phyloP scores from a whole-genome alignment of 169 alveolate genomes.

The Pseudocohnilembus persalinus region DNA sequence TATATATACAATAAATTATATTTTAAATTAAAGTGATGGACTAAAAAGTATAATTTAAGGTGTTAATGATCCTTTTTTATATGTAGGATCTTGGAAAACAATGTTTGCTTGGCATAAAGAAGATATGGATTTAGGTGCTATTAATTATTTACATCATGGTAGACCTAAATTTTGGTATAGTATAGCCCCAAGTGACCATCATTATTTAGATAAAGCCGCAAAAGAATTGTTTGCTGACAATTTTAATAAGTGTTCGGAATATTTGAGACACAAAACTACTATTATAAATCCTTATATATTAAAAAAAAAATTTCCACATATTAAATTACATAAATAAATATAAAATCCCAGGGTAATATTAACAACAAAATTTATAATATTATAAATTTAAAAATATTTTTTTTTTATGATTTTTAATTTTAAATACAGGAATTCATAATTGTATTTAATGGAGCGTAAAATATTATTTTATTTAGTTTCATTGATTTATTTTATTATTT shows the following conservation, averaged over 20 bases:
- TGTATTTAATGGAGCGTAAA: conserved; percentile 88
- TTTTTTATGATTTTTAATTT: no score
- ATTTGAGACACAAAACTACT: conserved; percentile 71
- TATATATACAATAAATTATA: background rate
- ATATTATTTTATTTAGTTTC: no score
- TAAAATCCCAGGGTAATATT: conserved; percentile 84
- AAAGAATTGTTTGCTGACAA: conserved; percentile 49
- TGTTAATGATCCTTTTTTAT: conserved; percentile 92
- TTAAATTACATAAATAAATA: conserved; percentile 65
- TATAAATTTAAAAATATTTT: no score
- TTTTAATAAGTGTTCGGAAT: conserved; percentile 67
- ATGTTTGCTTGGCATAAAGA: conserved; percentile 97
- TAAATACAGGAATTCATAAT: conserved; percentile 78
- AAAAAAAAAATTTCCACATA: conserved; percentile 76
- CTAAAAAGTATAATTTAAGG: conserved; percentile 79
- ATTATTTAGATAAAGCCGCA: conserved; percentile 84
- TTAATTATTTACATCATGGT: conserved; percentile 93
- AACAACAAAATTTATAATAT: no score
- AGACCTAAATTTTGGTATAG: conserved; percentile 94
- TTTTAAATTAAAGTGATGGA: conserved; percentile 24
- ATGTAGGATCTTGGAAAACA: conserved; percentile 91
- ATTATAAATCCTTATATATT: conserved; percentile 89
- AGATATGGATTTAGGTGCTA: conserved; percentile 92
- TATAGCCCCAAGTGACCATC: conserved; percentile 83
- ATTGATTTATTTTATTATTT: no score